These are phyloP conservation scores for Phaffomyces antillensis DNA, from an alignment of 805 yeast genomes.

Conservation along the genomic window DNA sequence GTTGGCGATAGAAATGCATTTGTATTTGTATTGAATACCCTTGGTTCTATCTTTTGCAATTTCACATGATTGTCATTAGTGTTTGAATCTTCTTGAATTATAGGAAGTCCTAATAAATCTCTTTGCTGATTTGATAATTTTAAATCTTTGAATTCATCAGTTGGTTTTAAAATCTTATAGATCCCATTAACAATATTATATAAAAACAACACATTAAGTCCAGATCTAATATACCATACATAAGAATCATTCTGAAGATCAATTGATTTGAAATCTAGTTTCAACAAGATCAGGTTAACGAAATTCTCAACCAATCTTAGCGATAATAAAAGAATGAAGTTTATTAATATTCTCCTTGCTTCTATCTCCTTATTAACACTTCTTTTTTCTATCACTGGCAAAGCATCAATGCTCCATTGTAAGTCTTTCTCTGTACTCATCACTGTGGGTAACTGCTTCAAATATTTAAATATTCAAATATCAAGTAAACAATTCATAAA, in stretches of 20 bases:
- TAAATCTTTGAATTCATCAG: constrained; percentile 27
- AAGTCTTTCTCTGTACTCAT: background rate
- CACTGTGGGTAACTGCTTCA: background rate
- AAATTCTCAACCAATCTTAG: constrained; percentile 22
- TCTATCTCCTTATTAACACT: constrained; percentile 36
- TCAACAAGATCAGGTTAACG: constrained; percentile 14
- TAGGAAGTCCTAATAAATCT: constrained; percentile 28
- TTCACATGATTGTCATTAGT: background rate
- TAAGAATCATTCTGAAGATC: background rate
- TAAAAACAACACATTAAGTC: constrained; percentile 22
- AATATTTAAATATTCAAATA: no score
- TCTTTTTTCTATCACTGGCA: constrained; percentile 25
- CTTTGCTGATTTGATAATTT: constrained; percentile 26
- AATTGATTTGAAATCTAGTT: constrained; percentile 12
- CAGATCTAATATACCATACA: constrained; percentile 1
- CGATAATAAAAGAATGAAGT: constrained; percentile 25
- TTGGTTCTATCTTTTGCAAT: constrained; percentile 5
- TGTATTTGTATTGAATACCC: background rate
- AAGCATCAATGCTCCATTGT: constrained; percentile 8
- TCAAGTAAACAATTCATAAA: no score
- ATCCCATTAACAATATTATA: constrained; percentile 26
- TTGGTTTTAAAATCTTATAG: constrained; percentile 25
- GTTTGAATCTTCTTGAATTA: background rate
- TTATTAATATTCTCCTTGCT: constrained; percentile 27
- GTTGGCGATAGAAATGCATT: constrained; percentile 14